Conservation (phyloP, 352 stramenopile species). For the Globisporangium lucens region DNA sequence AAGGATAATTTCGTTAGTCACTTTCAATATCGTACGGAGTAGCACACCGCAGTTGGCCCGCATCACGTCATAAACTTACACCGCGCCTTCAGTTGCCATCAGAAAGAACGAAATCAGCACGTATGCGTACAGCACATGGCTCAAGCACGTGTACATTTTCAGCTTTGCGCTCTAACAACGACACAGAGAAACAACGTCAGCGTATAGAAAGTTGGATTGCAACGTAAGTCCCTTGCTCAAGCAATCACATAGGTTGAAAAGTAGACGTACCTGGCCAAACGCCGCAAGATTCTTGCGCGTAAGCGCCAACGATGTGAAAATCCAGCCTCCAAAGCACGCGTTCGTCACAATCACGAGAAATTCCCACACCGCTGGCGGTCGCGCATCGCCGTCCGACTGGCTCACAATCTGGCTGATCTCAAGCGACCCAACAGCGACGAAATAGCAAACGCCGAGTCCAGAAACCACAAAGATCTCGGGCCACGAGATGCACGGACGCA, state of each 20-base stretch:
- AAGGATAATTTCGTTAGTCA: not conserved
- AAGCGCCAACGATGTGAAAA: conserved; percentile 75
- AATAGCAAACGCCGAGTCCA: conserved; percentile 77
- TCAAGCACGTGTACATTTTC: conserved; percentile 67
- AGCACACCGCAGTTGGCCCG: not conserved
- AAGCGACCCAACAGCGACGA: conserved; percentile 69
- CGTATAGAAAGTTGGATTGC: not conserved
- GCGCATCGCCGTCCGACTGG: conserved; percentile 63
- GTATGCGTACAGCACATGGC: conserved; percentile 55
- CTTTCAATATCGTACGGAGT: not conserved
- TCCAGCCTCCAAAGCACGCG: conserved; percentile 81
- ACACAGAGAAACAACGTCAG: not conserved
- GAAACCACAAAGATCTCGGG: conserved; percentile 73
- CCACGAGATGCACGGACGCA: conserved; percentile 67
- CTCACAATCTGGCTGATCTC: conserved; percentile 81
- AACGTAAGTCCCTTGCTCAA: not conserved
- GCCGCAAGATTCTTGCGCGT: conserved; percentile 77
- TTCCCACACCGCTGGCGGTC: conserved; percentile 72
- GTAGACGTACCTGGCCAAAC: conserved; percentile 59
- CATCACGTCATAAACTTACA: conserved; percentile 48
- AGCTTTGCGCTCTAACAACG: conserved; percentile 58
- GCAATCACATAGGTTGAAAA: not conserved
- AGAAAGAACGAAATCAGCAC: conserved; percentile 70
- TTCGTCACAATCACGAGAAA: conserved; percentile 77
- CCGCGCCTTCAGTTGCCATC: conserved; percentile 66